phyloP scores from a whole-genome alignment of 2,329 filamentous ascomycete genomes.

The Penicillium crustosum region DNA sequence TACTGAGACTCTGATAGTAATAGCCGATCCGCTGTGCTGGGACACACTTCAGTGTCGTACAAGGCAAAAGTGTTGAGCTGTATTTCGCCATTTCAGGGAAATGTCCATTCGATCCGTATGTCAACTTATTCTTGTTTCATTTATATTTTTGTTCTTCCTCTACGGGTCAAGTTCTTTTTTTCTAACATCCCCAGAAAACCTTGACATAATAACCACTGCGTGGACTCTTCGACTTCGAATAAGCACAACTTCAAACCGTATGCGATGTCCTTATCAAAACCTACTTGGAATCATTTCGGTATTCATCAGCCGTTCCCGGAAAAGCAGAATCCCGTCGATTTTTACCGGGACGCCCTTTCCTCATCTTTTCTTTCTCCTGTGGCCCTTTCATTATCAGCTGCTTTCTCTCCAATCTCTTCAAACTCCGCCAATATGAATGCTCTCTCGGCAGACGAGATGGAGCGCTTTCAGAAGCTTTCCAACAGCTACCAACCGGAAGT shows the following conservation, averaged over 20 bases:
- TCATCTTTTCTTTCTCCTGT: conserved; percentile 25
- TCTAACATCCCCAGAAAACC: neutral
- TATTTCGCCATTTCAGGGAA: conserved; percentile 4
- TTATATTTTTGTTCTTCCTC: neutral
- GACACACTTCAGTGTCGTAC: conserved; percentile 11
- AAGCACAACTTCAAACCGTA: conserved; percentile 15
- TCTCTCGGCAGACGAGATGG: conserved; percentile 54
- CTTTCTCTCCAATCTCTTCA: conserved; percentile 9
- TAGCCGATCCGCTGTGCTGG: conserved; percentile 14
- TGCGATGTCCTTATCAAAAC: conserved; percentile 42
- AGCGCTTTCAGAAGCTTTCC: conserved; percentile 62
- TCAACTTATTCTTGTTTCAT: neutral
- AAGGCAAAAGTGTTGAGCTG: neutral
- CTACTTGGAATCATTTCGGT: conserved; percentile 34
- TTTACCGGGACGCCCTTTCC: conserved; percentile 26
- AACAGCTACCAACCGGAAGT: conserved; percentile 60
- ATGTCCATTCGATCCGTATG: conserved; percentile 10
- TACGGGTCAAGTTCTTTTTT: neutral
- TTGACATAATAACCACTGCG: conserved; percentile 4
- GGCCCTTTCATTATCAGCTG: conserved; percentile 24
- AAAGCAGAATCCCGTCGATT: conserved; percentile 29
- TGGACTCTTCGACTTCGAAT: conserved; percentile 13
- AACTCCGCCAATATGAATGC: conserved; percentile 37
- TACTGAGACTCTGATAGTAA: conserved; percentile 17
- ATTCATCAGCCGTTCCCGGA: conserved; percentile 33